Conservation (phyloP, 805 yeast species). For the Cephaloascus fragrans region DNA sequence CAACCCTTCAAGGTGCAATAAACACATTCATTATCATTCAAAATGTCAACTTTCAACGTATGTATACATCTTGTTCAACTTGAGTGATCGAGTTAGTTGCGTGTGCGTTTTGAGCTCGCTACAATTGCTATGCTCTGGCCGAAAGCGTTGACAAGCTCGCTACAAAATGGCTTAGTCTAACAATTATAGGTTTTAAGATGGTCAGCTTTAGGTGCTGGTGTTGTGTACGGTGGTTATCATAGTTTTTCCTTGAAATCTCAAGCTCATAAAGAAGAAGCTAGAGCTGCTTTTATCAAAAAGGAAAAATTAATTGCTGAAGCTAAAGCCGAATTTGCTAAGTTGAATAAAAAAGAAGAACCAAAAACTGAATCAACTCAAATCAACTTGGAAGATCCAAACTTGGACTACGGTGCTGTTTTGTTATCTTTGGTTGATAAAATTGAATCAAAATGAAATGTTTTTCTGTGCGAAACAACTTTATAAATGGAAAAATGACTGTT, state of each 20-base stretch:
- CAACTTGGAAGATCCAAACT: constrained; percentile 82
- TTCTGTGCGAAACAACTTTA: no score
- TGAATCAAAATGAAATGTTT: no score
- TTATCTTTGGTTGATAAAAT: constrained; percentile 54
- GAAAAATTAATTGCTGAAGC: constrained; percentile 79
- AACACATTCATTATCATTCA: no score
- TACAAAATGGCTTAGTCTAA: no score
- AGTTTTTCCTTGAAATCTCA: constrained; percentile 56
- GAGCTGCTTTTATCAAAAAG: constrained; percentile 50
- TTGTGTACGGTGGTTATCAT: constrained; percentile 82
- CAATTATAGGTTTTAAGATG: constrained; percentile 91
- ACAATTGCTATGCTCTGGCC: no score
- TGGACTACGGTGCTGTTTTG: constrained; percentile 70
- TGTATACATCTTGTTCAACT: constrained; percentile 8
- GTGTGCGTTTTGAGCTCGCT: no score
- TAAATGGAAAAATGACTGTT: no score
- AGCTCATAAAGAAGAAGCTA: constrained; percentile 50
- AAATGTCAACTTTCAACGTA: constrained; percentile 43
- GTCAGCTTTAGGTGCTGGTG: constrained; percentile 82
- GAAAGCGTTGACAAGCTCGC: no score
- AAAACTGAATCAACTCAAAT: constrained; percentile 33
- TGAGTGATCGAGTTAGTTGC: no score
- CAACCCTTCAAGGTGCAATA: no score
- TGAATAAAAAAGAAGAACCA: constrained; percentile 33
- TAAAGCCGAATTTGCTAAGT: constrained; percentile 75